phyloP scores from a whole-genome alignment of 164 flowering plant species.

The Kalanchoe fedtschenkoi region DNA sequence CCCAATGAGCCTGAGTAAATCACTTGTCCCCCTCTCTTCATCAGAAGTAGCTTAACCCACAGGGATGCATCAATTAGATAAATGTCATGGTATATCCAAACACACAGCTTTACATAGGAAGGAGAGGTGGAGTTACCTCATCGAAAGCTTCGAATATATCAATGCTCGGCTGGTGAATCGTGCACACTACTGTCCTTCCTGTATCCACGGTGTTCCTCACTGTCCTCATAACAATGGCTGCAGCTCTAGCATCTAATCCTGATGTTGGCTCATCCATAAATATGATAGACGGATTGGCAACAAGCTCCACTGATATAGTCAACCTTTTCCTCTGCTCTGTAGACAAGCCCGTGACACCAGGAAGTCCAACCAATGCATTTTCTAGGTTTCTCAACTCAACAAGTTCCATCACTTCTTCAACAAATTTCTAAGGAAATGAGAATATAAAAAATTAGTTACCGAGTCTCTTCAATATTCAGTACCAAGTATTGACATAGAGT shows the following conservation, averaged over 20 bases:
- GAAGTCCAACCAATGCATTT: slow-evolving; percentile 77
- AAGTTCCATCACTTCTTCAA: too few species aligned
- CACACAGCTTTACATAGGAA: neutral
- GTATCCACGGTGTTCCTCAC: too few species aligned
- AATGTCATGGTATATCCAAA: neutral
- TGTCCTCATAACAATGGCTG: slow-evolving; percentile 94
- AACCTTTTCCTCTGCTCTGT: slow-evolving; percentile 88
- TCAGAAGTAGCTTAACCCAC: slow-evolving; percentile 43
- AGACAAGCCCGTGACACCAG: slow-evolving; percentile 81
- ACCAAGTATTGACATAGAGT: neutral
- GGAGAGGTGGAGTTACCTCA: slow-evolving; percentile 33
- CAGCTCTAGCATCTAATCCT: slow-evolving; percentile 93
- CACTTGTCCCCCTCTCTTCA: too few species aligned
- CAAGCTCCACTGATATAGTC: slow-evolving; percentile 91
- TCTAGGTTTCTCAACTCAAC: slow-evolving; percentile 64
- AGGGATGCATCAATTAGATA: neutral
- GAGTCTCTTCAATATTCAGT: neutral
- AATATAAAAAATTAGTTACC: slow-evolving; percentile 21
- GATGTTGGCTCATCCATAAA: too few species aligned
- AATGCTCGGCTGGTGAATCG: too few species aligned
- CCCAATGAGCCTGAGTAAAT: slow-evolving; percentile 84
- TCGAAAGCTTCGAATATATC: slow-evolving; percentile 94
- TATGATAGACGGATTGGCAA: too few species aligned
- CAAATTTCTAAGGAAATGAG: slow-evolving; percentile 87
- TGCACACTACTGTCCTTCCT: too few species aligned